Percentiles rank a stretch among this genome's conserved stretches.
Conservation (phyloP, 768 basidiomycete genomes). For the Dioszegia crocea region DNA sequence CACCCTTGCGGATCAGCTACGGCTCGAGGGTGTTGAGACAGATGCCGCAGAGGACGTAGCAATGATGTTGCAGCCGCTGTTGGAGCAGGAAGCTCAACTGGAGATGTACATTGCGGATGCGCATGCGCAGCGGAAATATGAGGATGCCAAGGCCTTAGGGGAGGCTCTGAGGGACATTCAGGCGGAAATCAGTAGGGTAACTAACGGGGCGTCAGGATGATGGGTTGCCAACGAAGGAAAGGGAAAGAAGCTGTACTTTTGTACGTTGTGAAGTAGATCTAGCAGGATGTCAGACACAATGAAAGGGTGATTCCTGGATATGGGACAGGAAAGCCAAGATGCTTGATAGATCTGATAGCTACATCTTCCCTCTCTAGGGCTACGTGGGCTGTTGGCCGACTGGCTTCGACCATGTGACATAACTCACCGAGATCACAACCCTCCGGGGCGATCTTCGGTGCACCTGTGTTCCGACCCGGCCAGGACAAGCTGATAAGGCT, state of each 20-base stretch:
- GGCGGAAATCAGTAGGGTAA: constrained; percentile 70
- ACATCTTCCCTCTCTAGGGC: no score
- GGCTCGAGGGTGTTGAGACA: constrained; percentile 20
- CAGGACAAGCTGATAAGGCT: no score
- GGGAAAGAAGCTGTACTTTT: neutral
- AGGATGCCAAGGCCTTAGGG: constrained; percentile 83
- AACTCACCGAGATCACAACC: no score
- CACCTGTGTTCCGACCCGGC: no score
- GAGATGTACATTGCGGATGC: constrained; percentile 88
- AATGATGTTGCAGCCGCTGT: constrained; percentile 70
- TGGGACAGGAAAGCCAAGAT: neutral
- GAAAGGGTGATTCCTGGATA: neutral
- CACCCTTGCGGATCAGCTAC: constrained; percentile 20
- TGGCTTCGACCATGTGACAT: no score
- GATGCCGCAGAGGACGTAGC: constrained; percentile 70
- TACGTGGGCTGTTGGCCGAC: no score
- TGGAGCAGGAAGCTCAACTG: constrained; percentile 90
- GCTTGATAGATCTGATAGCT: neutral
- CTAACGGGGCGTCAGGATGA: constrained; percentile 11
- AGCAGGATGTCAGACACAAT: neutral
- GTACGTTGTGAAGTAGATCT: neutral
- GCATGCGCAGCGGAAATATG: constrained; percentile 83
- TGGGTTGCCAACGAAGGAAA: no score
- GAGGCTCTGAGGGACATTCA: constrained; percentile 75
- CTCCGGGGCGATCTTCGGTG: no score